Evolutionary conservation across 2,329 filamentous ascomycete species (phyloP), one percentile per base, ranked within the genome.

Genomic region (Colletotrichum gloeosporioides): DNA sequence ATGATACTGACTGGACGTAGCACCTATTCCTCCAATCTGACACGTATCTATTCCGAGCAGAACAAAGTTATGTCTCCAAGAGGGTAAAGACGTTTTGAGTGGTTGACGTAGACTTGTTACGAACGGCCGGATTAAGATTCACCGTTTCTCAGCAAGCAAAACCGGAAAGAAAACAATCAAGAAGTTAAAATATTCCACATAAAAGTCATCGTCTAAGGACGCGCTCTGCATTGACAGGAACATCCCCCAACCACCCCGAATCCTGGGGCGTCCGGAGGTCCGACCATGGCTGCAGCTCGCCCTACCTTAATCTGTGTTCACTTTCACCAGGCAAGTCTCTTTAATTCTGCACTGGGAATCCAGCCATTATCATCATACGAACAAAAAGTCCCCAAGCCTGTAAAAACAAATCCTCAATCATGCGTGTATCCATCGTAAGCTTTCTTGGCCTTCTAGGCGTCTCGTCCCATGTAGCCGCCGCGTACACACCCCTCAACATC

Each of bases 401-500:
- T 4, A 18, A 66, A 31, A 29, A 3, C 4, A 6, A 55, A 31
- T 32, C 36, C 44, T 22, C 12, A 49, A n/a, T 16, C 44, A 72
- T 72, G 68, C 73, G 29, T 31, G 1, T 22, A 3, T 6, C 6
- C 3, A 7, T 8, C 8, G 15, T 55, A 29, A 55, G 22, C 18
- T 15, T 59, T 4, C 29, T 66, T 16, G 49, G 27, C 25, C 18
- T 71, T 12, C 29, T 59, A 18, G 22, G 9, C 32, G 10, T 32
- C 32, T n/a, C 39, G 6, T 53, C 44, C n/a, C 44, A 53, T 8
- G 44, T 22, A 44, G 67, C 55, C n/a, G 68, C 32, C 25, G 69
- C 63, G n/a, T 75, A 34, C 39, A 34, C 71, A 7, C 59, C 74
- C 27, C 81, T 88, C 29, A 88, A 87, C 77, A 76, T 89, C 69